phyloP scores from a whole-genome alignment of 2,329 filamentous ascomycete species.

The Daldinia sp. region DNA sequence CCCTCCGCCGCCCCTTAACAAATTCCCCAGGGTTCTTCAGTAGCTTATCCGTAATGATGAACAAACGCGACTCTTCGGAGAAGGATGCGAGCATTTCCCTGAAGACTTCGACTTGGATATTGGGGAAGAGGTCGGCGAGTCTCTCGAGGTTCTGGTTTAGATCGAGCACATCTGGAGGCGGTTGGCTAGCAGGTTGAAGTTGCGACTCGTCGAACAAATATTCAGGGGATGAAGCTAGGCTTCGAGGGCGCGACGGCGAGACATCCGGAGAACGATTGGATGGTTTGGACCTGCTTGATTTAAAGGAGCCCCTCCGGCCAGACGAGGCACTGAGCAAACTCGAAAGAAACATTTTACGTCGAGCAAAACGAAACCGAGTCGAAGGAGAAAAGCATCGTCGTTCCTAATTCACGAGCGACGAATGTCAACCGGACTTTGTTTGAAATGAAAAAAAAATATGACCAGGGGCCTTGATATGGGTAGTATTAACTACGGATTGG shows the following conservation, averaged over 20 bases:
- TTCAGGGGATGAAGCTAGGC: constrained; percentile 45
- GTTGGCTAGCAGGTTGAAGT: constrained; percentile 56
- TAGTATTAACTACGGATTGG: constrained; percentile 16
- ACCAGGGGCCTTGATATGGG: constrained; percentile 4
- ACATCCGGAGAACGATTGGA: constrained; percentile 29
- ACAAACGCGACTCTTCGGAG: constrained; percentile 77
- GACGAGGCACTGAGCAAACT: constrained; percentile 38
- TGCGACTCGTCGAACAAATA: constrained; percentile 67
- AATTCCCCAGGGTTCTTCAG: constrained; percentile 75
- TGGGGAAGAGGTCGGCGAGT: constrained; percentile 77
- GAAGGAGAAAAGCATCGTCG: constrained; percentile 35
- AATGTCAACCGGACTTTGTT: constrained; percentile 4
- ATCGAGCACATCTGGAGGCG: constrained; percentile 70
- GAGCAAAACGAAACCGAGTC: constrained; percentile 9
- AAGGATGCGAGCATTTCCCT: constrained; percentile 80
- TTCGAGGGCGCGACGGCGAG: constrained; percentile 35
- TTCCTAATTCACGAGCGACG: background rate
- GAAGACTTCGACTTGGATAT: constrained; percentile 83
- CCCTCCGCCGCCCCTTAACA: constrained; percentile 72
- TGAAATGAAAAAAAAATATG: constrained; percentile 12
- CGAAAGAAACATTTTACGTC: constrained; percentile 43
- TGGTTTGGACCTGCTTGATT: constrained; percentile 19
- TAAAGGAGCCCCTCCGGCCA: constrained; percentile 34
- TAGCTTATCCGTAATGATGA: constrained; percentile 79
- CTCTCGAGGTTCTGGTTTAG: constrained; percentile 75